Conservation (phyloP, 2,329 filamentous ascomycete genomes). For the Diplocarpon rosae region DNA sequence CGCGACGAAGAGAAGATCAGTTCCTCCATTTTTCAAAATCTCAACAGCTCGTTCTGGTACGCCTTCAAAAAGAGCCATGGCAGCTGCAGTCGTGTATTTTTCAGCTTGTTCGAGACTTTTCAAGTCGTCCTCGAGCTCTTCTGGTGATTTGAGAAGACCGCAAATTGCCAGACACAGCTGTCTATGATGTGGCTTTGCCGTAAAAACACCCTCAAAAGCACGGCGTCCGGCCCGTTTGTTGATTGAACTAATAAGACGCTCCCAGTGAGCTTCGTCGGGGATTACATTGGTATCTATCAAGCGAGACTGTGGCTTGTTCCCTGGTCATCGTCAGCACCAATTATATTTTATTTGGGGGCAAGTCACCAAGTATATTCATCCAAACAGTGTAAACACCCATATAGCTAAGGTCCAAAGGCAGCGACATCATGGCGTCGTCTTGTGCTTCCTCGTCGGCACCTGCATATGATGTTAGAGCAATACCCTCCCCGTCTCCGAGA, state of each 20-base stretch:
- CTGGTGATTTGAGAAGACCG: constrained; percentile 52
- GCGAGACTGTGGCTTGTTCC: constrained; percentile 37
- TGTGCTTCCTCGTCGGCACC: constrained; percentile 53
- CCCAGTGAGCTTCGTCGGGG: constrained; percentile 42
- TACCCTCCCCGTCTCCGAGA: background rate
- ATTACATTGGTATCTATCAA: constrained; percentile 34
- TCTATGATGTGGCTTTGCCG: constrained; percentile 57
- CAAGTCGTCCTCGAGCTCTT: constrained; percentile 35
- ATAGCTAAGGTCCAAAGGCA: constrained; percentile 61
- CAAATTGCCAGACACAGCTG: constrained; percentile 68
- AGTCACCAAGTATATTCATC: constrained; percentile 54
- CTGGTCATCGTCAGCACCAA: constrained; percentile 25
- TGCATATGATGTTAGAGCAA: constrained; percentile 19
- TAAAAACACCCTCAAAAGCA: constrained; percentile 50
- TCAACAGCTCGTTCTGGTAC: constrained; percentile 57
- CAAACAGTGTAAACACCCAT: constrained; percentile 65
- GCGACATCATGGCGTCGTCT: constrained; percentile 59
- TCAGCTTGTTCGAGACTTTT: constrained; percentile 35
- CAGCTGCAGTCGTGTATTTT: constrained; percentile 64
- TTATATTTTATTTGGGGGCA: background rate
- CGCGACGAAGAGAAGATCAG: constrained; percentile 57
- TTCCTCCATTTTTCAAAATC: constrained; percentile 57
- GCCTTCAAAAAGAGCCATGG: constrained; percentile 64
- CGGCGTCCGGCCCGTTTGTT: constrained; percentile 52
- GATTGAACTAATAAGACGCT: constrained; percentile 50